Base-by-base conservation (phyloP, 805 yeast species). In the Nakazawaea siamensis region DNA sequence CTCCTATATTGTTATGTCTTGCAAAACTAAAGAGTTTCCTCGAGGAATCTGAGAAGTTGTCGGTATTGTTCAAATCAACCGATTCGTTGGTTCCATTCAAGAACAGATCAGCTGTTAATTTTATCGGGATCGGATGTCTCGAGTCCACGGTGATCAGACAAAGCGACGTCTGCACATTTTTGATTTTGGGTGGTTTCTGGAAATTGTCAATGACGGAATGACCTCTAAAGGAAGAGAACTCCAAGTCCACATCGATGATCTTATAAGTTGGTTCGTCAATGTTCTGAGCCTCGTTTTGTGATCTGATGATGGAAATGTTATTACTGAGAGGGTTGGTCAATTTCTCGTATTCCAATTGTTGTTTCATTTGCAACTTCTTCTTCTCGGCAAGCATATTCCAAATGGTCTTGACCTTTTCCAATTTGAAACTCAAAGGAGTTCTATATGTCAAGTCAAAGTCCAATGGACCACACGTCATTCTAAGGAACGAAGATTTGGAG, bases 131-230 rank as follows among this genome's bases (percentile, higher is more conserved):
- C 15, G 39, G 39, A 29, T 32, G 32, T 17, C 28, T 32, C 3
- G 36, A 24, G 17, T 37, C 39, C 17, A 31, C 21, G 2, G 39
- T 37, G 16, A 37, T n/a, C 5, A 24, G 20, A 24, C 32, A 31
- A 10, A 37, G 18, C 7, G 33, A 28, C 13, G 32, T 36, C 5
- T 27, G 27, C 5, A 24, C 14, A 2, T 16, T 18, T 15, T 37
- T 37, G 20, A 37, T 23, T 14, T 15, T 27, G 12, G 39, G 39
- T n/a, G 39, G 39, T 27, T 28, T 31, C n/a, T 27, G 32, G 26
- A 16, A 37, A 4, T 37, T 36, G 6, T 18, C 33, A 4, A 17
- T 13, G 9, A 5, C 18, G 14, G 33, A 14, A 4, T 17, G 5
- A n/a, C 24, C 6, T 32, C 28, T 37, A 25, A 37, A 14, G 7